A percentile compares a stretch with the other conserved stretches of the same genome.
Conservation (phyloP, 495 filamentous ascomycete species). For the Xylaria bambusicola region DNA sequence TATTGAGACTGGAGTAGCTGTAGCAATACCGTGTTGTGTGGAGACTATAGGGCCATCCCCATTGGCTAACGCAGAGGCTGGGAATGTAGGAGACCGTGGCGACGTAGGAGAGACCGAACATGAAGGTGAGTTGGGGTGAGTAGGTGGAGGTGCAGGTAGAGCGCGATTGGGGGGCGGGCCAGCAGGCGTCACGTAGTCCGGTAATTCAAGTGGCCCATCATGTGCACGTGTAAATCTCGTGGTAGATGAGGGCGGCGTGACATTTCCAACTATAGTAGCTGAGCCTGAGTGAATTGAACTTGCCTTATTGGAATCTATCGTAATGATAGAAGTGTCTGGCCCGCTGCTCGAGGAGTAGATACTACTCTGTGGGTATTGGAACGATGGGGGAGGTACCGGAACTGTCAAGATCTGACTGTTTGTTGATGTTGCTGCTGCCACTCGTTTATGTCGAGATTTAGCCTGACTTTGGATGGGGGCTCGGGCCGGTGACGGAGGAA, state of each 20-base stretch:
- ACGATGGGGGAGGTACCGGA: neutral
- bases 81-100: conserved; percentile 12
- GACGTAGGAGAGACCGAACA: conserved; percentile 25
- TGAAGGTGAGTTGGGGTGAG: conserved; percentile 27
- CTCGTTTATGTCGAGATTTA: conserved; percentile 30
- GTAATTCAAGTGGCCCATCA: conserved; percentile 34
- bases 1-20: neutral
- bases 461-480: conserved; percentile 37
- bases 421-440: conserved; percentile 12
- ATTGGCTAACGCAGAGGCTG: neutral
- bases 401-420: conserved; percentile 6
- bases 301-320: conserved; percentile 22
- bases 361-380: conserved; percentile 26
- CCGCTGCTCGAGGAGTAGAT: conserved; percentile 25
- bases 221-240: conserved; percentile 34
- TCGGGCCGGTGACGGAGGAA: conserved; percentile 21
- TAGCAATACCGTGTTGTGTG: neutral
- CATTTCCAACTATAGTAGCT: neutral
- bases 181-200: conserved; percentile 33
- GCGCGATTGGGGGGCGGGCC: conserved; percentile 36
- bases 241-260: conserved; percentile 27
- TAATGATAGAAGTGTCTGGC: conserved; percentile 17
- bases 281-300: conserved; percentile 19
- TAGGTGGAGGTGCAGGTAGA: conserved; percentile 31
- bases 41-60: neutral